Evolutionary conservation across 805 yeast species (phyloP).

Genomic region (Saccharomycopsis capsularis): DNA sequence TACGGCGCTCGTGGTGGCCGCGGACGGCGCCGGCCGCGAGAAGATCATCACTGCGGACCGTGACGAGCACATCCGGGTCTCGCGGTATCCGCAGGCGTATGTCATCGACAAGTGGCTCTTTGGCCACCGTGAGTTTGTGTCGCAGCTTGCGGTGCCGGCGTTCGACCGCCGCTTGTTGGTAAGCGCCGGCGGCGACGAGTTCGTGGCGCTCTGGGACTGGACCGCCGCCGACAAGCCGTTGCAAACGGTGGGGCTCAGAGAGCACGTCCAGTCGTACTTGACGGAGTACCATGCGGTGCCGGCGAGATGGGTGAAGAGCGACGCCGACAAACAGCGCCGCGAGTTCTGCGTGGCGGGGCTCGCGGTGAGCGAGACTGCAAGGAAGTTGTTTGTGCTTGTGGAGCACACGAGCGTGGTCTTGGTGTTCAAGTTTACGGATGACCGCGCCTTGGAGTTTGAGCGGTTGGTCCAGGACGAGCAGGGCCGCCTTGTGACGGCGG

Average conservation of each 20-base stretch:
- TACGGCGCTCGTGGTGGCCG: conserved; percentile 56
- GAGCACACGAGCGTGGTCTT: conserved; percentile 43
- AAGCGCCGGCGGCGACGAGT: conserved; percentile 90
- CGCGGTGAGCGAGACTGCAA: conserved; percentile 26
- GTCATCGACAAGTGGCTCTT: conserved; percentile 77
- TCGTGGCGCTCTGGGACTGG: conserved; percentile 77
- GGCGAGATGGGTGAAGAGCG: conserved; percentile 48
- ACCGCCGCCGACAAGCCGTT: conserved; percentile 37
- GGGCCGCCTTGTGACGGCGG: conserved; percentile 23
- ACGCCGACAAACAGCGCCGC: conserved; percentile 30
- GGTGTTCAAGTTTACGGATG: conserved; percentile 30
- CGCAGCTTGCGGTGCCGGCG: conserved; percentile 50
- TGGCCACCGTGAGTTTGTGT: conserved; percentile 81
- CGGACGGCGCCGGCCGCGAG: conserved; percentile 34
- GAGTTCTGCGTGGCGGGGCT: conserved; percentile 25
- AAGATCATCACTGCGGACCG: conserved; percentile 75
- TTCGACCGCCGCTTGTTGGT: conserved; percentile 48
- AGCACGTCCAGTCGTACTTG: conserved; percentile 37
- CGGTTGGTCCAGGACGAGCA: conserved; percentile 28
- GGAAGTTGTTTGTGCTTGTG: conserved; percentile 36
- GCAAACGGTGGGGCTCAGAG: conserved; percentile 42
- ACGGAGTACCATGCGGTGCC: conserved; percentile 56
- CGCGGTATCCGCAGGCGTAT: conserved; percentile 70
- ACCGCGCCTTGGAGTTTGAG: conserved; percentile 28
- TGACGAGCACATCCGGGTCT: conserved; percentile 89